Evolutionary conservation across 2,329 filamentous ascomycete genomes (phyloP).

Genomic region (Ophiostoma ulmi): DNA sequence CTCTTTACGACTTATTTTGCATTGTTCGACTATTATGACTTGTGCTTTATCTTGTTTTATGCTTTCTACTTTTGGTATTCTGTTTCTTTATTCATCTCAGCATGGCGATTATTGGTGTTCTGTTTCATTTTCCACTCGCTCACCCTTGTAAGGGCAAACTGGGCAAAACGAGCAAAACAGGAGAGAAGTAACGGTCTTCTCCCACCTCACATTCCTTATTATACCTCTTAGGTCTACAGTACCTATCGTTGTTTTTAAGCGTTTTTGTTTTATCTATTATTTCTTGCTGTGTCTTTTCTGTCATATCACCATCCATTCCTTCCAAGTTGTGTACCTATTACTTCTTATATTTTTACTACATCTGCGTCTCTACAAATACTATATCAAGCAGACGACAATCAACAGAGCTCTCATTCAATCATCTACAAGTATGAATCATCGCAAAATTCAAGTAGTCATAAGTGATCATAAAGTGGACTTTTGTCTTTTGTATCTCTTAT

Average conservation of each 20-base stretch:
- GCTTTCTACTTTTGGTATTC: not conserved
- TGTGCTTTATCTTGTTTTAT: not conserved
- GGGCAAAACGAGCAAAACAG: constrained; percentile 8
- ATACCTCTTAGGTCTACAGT: not conserved
- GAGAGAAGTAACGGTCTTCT: constrained; percentile 11
- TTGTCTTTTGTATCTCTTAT: not conserved
- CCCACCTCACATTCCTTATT: constrained; percentile 15
- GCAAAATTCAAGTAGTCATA: not conserved
- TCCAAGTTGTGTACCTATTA: constrained; percentile 10
- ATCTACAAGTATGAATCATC: too few relatives aligned
- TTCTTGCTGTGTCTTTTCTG: constrained; percentile 16
- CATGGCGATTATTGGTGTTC: constrained; percentile 16
- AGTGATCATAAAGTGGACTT: not conserved
- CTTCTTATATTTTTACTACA: constrained; percentile 9
- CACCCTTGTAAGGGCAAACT: not conserved
- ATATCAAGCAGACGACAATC: constrained; percentile 1
- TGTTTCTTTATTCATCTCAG: constrained; percentile 19
- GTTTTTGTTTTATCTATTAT: not conserved
- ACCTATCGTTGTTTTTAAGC: constrained; percentile 7
- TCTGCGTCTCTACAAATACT: constrained; percentile 10
- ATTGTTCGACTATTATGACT: constrained; percentile 13
- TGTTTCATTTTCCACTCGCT: not conserved
- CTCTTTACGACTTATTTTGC: not conserved
- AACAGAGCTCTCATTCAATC: not conserved
- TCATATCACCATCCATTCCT: not conserved